Percentiles rank a stretch among this genome's conserved stretches.
These are phyloP conservation scores for Martensiomyces pterosporus DNA, from an alignment of 192 early-diverging fungal species.

Conservation along the genomic window DNA sequence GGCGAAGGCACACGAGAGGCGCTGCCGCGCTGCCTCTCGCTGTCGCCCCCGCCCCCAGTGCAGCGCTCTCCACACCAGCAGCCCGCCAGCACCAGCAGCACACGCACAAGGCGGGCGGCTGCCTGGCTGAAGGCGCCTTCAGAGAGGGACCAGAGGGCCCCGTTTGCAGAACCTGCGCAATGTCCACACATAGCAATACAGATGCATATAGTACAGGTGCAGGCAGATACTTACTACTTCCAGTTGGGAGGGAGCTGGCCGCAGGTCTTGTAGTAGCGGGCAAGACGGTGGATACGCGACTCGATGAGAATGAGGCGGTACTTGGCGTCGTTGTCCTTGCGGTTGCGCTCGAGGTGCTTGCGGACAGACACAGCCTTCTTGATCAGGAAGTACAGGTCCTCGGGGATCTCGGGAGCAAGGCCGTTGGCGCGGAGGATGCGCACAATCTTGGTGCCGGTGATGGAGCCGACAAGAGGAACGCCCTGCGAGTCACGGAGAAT, in stretches of 20 bases:
- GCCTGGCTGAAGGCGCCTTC: too few relatives aligned
- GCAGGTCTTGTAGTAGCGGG: conserved; percentile 97
- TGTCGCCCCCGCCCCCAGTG: too few relatives aligned
- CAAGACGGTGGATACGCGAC: conserved; percentile 97
- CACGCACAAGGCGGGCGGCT: too few relatives aligned
- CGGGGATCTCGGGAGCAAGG: conserved; percentile 91
- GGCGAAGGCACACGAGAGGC: too few relatives aligned
- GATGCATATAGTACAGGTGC: conserved; percentile 7
- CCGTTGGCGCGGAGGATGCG: conserved; percentile 98
- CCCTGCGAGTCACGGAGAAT: conserved; percentile 96
- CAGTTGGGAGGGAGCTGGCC: conserved; percentile 96
- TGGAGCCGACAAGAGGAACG: conserved; percentile 91
- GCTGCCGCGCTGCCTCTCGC: too few relatives aligned
- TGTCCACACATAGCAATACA: conserved; percentile 26
- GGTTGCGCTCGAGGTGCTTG: conserved; percentile 98
- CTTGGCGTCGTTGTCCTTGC: conserved; percentile 98
- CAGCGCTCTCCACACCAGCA: conserved; percentile 24
- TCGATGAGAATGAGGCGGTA: conserved; percentile 98
- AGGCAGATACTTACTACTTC: conserved; percentile 87
- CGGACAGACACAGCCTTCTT: conserved; percentile 99
- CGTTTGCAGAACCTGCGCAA: conserved; percentile 30
- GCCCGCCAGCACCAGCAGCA: too few relatives aligned
- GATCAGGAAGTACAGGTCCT: conserved; percentile 99
- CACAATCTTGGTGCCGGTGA: conserved; percentile 99
- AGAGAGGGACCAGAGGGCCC: conserved; percentile 1